phyloP scores from a whole-genome alignment of 768 basidiomycete genomes.

The Leccinellum albellum region DNA sequence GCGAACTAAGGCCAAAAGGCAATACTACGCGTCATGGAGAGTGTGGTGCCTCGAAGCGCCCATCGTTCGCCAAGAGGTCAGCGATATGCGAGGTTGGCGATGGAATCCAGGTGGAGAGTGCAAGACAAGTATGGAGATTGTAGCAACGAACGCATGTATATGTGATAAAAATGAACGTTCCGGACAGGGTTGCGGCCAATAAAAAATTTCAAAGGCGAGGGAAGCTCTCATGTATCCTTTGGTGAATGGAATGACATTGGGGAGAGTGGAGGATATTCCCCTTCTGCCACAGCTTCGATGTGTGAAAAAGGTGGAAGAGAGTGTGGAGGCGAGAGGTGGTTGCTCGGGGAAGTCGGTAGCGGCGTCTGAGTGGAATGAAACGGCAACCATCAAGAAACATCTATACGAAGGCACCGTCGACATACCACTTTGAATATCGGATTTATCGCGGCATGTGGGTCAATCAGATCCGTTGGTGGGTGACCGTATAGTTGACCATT shows the following conservation, averaged over 20 bases:
- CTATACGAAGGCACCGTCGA: slow-evolving; percentile 14
- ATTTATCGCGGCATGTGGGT: slow-evolving; percentile 70
- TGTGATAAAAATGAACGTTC: slow-evolving; percentile 26
- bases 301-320: slow-evolving; percentile 75
- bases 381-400: slow-evolving; percentile 5
- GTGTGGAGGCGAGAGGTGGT: slow-evolving; percentile 39
- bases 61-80: slow-evolving; percentile 18
- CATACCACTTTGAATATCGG: slow-evolving; percentile 91
- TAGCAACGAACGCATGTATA: slow-evolving; percentile 28
- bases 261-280: slow-evolving; percentile 67
- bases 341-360: slow-evolving; percentile 42
- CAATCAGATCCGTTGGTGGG: slow-evolving; percentile 58
- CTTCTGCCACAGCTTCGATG: slow-evolving; percentile 79
- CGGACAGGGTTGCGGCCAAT: slow-evolving; percentile 16
- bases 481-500: slow-evolving; percentile 49
- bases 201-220: slow-evolving; percentile 20
- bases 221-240: slow-evolving; percentile 37
- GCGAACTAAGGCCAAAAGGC: slow-evolving; percentile 17
- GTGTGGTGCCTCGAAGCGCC: neutral
- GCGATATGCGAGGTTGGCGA: slow-evolving; percentile 9
- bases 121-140: slow-evolving; percentile 24
- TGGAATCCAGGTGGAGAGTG: slow-evolving; percentile 27
- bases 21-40: slow-evolving; percentile 14
- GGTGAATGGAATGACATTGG: slow-evolving; percentile 67
- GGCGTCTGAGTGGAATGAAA: slow-evolving; percentile 42